These are phyloP conservation scores for Solanum virginianum DNA, from an alignment of 257 asterid species.

Conservation along the genomic window DNA sequence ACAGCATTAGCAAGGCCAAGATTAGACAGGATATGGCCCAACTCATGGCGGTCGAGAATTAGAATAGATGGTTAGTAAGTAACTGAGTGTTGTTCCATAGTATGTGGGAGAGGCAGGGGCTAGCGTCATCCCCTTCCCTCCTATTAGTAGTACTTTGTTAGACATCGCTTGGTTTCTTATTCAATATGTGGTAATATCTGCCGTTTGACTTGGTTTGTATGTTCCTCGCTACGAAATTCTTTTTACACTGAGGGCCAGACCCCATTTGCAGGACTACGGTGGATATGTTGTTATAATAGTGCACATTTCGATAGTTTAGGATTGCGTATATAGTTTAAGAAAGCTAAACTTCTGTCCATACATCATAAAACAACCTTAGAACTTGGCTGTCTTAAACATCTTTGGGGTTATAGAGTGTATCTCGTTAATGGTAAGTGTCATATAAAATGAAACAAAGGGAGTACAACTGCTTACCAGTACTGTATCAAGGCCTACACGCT, in stretches of 20 bases:
- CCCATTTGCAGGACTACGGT: too few species aligned
- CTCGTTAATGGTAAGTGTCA: background rate
- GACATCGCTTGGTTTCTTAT: too few species aligned
- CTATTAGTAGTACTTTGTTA: too few species aligned
- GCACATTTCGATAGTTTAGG: background rate
- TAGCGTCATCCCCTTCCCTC: too few species aligned
- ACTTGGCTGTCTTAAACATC: background rate
- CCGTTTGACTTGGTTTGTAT: background rate
- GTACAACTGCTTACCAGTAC: constrained; percentile 44
- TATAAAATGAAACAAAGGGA: background rate
- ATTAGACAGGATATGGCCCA: background rate
- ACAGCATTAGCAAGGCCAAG: too few species aligned
- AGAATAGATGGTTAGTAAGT: too few species aligned
- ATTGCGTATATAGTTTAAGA: too few species aligned
- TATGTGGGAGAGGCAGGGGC: too few species aligned
- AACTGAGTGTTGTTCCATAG: too few species aligned
- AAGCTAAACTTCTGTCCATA: background rate
- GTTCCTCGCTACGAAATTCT: background rate
- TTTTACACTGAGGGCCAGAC: background rate
- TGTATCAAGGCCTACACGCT: constrained; percentile 68
- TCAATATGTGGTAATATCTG: too few species aligned
- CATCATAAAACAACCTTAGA: background rate
- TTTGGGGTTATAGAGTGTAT: background rate
- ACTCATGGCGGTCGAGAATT: too few species aligned
- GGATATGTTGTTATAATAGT: background rate